Evolutionary conservation across 805 yeast genomes (phyloP), one percentile per base, ranked within the genome.

Genomic region (Ogataea polymorpha): DNA sequence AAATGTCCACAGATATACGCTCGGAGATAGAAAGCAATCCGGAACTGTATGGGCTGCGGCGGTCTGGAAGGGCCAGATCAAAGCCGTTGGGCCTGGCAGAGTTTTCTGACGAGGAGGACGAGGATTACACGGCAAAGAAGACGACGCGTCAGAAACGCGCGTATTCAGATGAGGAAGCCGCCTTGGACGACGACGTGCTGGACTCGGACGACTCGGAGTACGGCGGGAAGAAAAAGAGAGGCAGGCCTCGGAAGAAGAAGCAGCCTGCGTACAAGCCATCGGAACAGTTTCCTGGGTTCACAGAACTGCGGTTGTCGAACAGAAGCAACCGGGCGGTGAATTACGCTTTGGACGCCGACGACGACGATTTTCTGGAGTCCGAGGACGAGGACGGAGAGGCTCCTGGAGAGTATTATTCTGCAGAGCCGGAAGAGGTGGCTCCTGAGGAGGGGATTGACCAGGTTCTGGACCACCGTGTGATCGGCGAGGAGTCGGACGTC

Each of bases 21-120:
- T 42, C 55, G 6, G 89, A 81, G 44, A 75, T 82, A 13, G 69
- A 76, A 40, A 74, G 68, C 37, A 80, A 85, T 58, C 95, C 95
- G 1, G 95, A 84, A 56, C 68, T 86, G n/a, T 86, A 86, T 53
- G 95, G 95, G 2, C 68, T 86, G 40, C 76, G 95, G 63, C 73
- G 95, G 50, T 82, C 90, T 4, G 79, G 80, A 31, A 70, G 93
- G 54, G 78, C 82, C 8, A 69, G 80, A 45, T 51, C 64, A 3
- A 55, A 54, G 32, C 66, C 68, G 14, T 63, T 32, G 24, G 41
- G 37, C 18, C 41, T 70, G 59, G 39, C 34, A 7, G 50, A 48
- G 17, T 42, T 38, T n/a, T 62, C 63, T 2, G 56, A 51, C 18
- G 56, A 48, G 3, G 56, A 54, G 21, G 54, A 51, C 12, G 50